phyloP scores from a whole-genome alignment of 768 basidiomycete species.

The Fibroporia radiculosa region DNA sequence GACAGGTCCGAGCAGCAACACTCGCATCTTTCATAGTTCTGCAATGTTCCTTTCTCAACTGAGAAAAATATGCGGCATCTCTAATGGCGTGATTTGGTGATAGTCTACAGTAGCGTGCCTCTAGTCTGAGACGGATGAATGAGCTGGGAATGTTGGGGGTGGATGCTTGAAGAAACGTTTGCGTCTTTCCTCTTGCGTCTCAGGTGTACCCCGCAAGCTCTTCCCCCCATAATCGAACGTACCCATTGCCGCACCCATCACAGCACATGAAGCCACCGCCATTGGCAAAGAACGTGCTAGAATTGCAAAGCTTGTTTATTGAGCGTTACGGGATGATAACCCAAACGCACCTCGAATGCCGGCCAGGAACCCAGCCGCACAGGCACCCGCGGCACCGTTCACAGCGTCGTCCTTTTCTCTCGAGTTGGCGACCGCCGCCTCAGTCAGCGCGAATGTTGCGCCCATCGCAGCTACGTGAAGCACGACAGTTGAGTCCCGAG shows the following conservation, averaged over 20 bases:
- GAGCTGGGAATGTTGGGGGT: constrained; percentile 34
- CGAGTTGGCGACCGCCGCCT: constrained; percentile 73
- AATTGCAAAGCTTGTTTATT: constrained; percentile 12
- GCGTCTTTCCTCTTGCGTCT: constrained; percentile 59
- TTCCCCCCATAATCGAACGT: constrained; percentile 75
- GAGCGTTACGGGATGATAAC: neutral
- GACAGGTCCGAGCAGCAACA: too few species aligned
- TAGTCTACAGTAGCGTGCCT: neutral
- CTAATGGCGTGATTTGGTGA: neutral
- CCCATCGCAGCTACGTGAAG: constrained; percentile 78
- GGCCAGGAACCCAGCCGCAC: constrained; percentile 89
- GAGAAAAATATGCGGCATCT: too few species aligned
- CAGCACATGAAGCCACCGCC: constrained; percentile 70
- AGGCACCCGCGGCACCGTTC: constrained; percentile 82
- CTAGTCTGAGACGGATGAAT: constrained; percentile 24
- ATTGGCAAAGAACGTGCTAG: constrained; percentile 79
- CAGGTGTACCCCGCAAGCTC: constrained; percentile 38
- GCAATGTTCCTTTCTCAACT: too few species aligned
- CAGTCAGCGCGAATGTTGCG: constrained; percentile 75
- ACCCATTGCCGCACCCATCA: constrained; percentile 75
- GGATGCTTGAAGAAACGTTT: constrained; percentile 78
- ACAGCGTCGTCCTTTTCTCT: constrained; percentile 71
- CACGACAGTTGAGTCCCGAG: neutral
- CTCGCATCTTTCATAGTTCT: too few species aligned
- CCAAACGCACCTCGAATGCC: constrained; percentile 64